Conservation (phyloP, 2,329 filamentous ascomycete genomes). For the Fusarium oxysporum region DNA sequence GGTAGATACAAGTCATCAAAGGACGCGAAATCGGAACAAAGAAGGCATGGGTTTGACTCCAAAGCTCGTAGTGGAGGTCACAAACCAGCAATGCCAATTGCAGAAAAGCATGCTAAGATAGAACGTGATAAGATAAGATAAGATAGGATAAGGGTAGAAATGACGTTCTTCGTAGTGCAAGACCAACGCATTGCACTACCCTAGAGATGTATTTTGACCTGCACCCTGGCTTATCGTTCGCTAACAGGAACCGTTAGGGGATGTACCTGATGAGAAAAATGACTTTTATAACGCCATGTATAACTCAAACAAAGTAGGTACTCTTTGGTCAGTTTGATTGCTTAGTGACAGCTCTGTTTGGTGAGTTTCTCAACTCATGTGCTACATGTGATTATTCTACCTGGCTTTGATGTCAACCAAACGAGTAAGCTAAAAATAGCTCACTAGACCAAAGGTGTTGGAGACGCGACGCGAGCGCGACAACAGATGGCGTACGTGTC, state of each 20-base stretch:
- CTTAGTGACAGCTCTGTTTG: not conserved
- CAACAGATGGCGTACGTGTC: not conserved
- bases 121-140: not conserved
- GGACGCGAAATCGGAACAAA: not conserved
- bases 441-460: rapidly evolving
- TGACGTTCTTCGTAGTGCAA: too few species aligned
- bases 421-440: not conserved
- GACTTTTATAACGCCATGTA: rapidly evolving
- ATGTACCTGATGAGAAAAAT: too few species aligned
- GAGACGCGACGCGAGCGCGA: not conserved
- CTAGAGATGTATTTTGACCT: not conserved
- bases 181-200: not conserved
- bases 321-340: rapidly evolving
- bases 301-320: rapidly evolving
- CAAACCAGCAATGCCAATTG: not conserved
- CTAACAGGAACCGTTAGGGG: too few species aligned
- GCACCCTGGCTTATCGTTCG: rapidly evolving
- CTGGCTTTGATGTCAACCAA: rapidly evolving
- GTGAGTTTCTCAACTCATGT: rapidly evolving
- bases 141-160: not conserved
- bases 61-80: too few species aligned
- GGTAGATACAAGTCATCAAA: not conserved
- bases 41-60: not conserved
- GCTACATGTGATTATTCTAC: rapidly evolving
- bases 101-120: too few species aligned